Percentiles rank a stretch among this genome's conserved stretches.
These are phyloP conservation scores for Fusarium sp. DNA, from an alignment of 2,329 filamentous ascomycete genomes.

Conservation along the genomic window DNA sequence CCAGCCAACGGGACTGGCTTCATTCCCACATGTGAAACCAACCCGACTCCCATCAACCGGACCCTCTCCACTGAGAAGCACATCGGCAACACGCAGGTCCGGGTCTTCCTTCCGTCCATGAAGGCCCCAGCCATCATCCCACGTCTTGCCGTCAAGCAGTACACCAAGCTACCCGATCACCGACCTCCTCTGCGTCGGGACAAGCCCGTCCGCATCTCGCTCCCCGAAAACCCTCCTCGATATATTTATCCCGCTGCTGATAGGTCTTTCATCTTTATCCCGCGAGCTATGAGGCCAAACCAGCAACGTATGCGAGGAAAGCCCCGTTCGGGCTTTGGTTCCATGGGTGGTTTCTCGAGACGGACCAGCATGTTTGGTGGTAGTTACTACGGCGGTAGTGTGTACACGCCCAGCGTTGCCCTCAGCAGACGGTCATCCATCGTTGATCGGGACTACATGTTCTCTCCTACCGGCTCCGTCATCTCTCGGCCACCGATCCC, in stretches of 20 bases:
- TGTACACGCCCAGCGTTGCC: slow-evolving; percentile 88
- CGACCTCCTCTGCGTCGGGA: slow-evolving; percentile 93
- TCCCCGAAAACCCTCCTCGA: slow-evolving; percentile 81
- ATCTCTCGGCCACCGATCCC: slow-evolving; percentile 75
- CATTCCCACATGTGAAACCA: slow-evolving; percentile 69
- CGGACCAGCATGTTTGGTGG: slow-evolving; percentile 85
- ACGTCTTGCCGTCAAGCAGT: slow-evolving; percentile 85
- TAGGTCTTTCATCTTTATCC: slow-evolving; percentile 98
- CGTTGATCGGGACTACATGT: slow-evolving; percentile 75
- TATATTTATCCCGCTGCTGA: slow-evolving; percentile 94
- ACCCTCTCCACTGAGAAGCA: slow-evolving; percentile 86
- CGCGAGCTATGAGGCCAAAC: slow-evolving; percentile 90
- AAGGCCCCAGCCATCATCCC: slow-evolving; percentile 77
- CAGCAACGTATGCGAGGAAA: slow-evolving; percentile 82
- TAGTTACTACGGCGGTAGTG: slow-evolving; percentile 79
- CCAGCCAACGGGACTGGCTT: slow-evolving; percentile 66
- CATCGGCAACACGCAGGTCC: slow-evolving; percentile 86
- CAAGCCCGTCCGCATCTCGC: slow-evolving; percentile 93
- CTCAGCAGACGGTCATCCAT: slow-evolving; percentile 90
- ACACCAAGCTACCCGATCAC: slow-evolving; percentile 95
- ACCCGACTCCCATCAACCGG: slow-evolving; percentile 76
- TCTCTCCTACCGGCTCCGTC: slow-evolving; percentile 84
- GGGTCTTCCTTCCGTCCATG: slow-evolving; percentile 84
- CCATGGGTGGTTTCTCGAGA: slow-evolving; percentile 75
- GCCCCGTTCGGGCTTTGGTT: slow-evolving; percentile 78